Base-by-base conservation (phyloP, 163 green algal genomes). In the Chlorella variabilis region DNA sequence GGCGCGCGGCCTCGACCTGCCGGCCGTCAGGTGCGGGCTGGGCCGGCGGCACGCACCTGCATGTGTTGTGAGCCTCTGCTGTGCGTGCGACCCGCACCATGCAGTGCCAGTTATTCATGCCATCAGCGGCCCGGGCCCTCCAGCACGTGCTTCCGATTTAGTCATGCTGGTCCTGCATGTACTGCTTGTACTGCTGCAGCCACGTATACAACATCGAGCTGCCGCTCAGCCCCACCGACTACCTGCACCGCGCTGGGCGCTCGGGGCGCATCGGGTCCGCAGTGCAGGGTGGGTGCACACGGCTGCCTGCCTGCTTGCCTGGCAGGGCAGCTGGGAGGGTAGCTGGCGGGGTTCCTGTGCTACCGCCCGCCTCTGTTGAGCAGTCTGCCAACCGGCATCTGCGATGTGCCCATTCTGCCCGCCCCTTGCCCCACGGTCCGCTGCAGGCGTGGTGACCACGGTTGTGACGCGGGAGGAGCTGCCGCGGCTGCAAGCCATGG, bases 191-290 rank as follows among this genome's bases (percentile, higher is more conserved):
- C 66, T n/a, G 36, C 36, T 69, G 73, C 73, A 80, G 65, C 69
- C 89, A 96, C 75, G 93, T 98, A 63, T 97, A 97, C 86, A 95
- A 88, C 74, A 68, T 95, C 23, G 90, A 85, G 11, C 56, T 85
- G 38, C 94, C 94, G n/a, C 29, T 67, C 7, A 84, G 91, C 49
- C 77, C 87, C 0, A 86, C 82, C 0, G 85, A 93, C 25, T 98
- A 98, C 83, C 80, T 97, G 45, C 94, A 98, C 75, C 73, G 90
- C 7, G 93, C 93, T 2, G 94, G 94, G 9, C 85, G 94, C 6
- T 89, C 91, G 3, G 94, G 93, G 0, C 83, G 94, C 38, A 93
- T 96, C 31, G 91, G 91, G 17, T 90, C 83, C 42, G 82, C 85
- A 0, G 71, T 82, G 15, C 25, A 62, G 39, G 84, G 80, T 85